Conservation (phyloP, 2,329 filamentous ascomycete genomes). For the Ilyonectria destructans region DNA sequence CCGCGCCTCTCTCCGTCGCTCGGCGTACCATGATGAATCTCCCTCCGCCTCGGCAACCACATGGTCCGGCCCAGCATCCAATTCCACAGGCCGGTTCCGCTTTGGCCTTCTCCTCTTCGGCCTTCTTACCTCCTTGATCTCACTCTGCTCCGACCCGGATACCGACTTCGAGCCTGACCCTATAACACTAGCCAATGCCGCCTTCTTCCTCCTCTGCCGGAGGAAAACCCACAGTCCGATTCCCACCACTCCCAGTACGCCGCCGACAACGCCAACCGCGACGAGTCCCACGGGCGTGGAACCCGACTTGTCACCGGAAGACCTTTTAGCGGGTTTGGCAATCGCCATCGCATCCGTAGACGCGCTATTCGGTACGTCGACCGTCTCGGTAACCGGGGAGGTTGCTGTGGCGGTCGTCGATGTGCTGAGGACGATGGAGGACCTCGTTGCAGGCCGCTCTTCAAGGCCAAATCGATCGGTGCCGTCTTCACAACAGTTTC, state of each 20-base stretch:
- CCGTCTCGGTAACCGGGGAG: neutral
- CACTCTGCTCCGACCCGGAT: neutral
- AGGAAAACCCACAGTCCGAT: neutral
- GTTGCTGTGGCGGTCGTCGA: neutral
- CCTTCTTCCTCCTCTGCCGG: neutral
- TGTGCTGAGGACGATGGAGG: neutral
- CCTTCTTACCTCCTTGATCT: neutral
- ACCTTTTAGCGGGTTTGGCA: neutral
- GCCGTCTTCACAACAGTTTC: neutral
- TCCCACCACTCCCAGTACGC: neutral
- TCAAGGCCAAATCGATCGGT: neutral
- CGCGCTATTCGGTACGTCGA: neutral
- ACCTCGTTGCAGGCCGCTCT: neutral
- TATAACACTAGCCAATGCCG: neutral
- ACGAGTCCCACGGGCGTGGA: neutral
- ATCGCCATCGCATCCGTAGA: neutral
- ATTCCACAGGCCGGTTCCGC: too few species aligned
- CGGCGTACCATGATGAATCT: too few species aligned
- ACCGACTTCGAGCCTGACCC: neutral
- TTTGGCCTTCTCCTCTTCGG: neutral
- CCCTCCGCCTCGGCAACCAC: too few species aligned
- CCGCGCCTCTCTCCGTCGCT: neutral
- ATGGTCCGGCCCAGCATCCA: too few species aligned
- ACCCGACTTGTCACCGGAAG: neutral
- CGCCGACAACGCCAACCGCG: constrained; percentile 1